Percentiles rank a stretch among this genome's conserved stretches.
Evolutionary conservation across 176 grass and related monocot genomes (phyloP).

Genomic region (Triticum urartu): DNA sequence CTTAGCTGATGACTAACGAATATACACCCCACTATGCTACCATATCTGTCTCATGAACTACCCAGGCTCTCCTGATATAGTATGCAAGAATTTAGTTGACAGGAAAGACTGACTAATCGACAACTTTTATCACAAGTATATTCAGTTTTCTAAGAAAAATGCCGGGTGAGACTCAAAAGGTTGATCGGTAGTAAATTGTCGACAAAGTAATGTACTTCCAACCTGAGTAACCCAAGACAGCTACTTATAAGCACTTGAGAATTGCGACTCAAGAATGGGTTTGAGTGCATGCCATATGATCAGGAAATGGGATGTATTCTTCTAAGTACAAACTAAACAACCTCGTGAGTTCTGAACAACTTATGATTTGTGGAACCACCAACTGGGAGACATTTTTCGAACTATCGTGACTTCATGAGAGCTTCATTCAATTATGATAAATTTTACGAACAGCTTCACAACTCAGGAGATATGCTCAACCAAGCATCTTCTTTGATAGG

Average conservation of each 20-base stretch:
- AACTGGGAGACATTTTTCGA: neutral
- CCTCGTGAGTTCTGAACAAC: neutral
- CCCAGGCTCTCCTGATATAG: neutral
- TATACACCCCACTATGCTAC: neutral
- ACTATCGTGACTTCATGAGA: neutral
- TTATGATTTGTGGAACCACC: neutral
- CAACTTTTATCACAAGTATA: neutral
- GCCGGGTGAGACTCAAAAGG: neutral
- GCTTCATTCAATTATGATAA: neutral
- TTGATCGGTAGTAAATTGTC: neutral
- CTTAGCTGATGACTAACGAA: neutral
- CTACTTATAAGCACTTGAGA: conserved; percentile 4
- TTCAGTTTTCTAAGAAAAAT: neutral
- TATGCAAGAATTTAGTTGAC: conserved; percentile 11
- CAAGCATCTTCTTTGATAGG: neutral
- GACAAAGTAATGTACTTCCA: neutral
- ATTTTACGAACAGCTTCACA: neutral
- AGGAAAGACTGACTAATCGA: neutral
- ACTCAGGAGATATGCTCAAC: neutral
- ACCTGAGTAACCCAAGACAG: neutral
- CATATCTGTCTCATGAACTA: conserved; percentile 10
- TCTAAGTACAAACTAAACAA: conserved; percentile 1
- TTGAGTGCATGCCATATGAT: conserved; percentile 3
- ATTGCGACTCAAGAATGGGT: neutral
- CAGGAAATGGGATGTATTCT: conserved; percentile 2